Base-by-base conservation (phyloP, 108 stramenopile genomes). In the Conticribra weissflogii region DNA sequence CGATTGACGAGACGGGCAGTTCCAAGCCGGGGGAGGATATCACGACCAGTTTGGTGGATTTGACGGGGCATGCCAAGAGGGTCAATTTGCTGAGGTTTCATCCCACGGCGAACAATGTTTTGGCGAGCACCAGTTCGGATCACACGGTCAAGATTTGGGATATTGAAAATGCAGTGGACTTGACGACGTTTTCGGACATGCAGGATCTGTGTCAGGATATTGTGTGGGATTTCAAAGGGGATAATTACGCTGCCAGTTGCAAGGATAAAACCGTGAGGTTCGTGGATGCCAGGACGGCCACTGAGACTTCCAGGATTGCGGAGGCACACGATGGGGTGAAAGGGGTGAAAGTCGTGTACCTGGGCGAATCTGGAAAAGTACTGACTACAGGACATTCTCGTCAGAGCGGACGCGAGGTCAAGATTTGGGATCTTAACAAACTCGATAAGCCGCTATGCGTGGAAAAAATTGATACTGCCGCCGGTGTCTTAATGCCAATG, bases 111-210 rank as follows among this genome's bases (percentile, higher is more conserved):
- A 72, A 55, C 63, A 97, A 97, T 72, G 93, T 97, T 29, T 78
- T 99, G 47, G 87, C 94, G 25, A 86, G 84, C 74, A 83, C 84
- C 28, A 77, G 81, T 53, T 91, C 84, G 0, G 98, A 99, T 71
- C 74, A 87, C 54, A 92, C 94, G 18, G 94, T 98, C 48, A 97
- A 97, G 78, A 68, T 98, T 21, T 99, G 99, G 99, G 99, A 99
- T 73, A 83, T 98, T 41, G 97, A 98, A 74, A 85, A 83, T 21
- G 85, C 84, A 19, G 54, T 62, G 60, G 86, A 88, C 36, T 76
- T 95, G 34, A 68, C 58, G 27, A 78, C 85, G 31, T 88, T 86
- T 72, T 52, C 51, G 17, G 96, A 86, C 14, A 87, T 90, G 78
- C 47, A 65, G 8, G 91, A 97, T 78, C 79, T 98, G 59, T 88